Percentiles rank a stretch among this genome's conserved stretches.
phyloP scores from a whole-genome alignment of 2,329 filamentous ascomycete species.

The Fusarium pilosicola region DNA sequence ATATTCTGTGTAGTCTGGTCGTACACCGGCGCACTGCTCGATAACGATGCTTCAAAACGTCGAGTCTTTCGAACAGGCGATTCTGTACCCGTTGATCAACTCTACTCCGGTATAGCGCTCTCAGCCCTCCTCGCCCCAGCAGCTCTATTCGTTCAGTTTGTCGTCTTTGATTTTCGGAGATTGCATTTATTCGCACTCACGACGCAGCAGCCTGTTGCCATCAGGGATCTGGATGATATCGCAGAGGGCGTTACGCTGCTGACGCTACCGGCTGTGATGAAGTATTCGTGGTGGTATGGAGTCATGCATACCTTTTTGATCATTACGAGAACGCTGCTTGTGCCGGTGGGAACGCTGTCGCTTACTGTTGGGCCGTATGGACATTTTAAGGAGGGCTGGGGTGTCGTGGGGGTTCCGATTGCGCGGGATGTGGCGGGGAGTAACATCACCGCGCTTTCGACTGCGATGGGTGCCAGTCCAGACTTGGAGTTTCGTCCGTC shows the following conservation, averaged over 20 bases:
- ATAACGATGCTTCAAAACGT: constrained; percentile 32
- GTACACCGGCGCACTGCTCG: constrained; percentile 28
- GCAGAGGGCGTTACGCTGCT: constrained; percentile 29
- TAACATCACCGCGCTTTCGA: constrained; percentile 24
- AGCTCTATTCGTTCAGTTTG: constrained; percentile 19
- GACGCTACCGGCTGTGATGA: constrained; percentile 23
- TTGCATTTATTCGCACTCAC: constrained; percentile 34
- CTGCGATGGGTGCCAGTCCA: constrained; percentile 16
- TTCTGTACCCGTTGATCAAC: constrained; percentile 17
- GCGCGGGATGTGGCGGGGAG: neutral
- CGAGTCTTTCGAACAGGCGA: constrained; percentile 32
- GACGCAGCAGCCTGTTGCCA: constrained; percentile 12
- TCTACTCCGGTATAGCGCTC: constrained; percentile 35
- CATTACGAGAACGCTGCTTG: constrained; percentile 21
- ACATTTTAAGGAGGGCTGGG: constrained; percentile 2
- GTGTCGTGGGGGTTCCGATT: constrained; percentile 30
- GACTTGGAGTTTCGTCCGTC: constrained; percentile 9
- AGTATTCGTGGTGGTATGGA: constrained; percentile 39
- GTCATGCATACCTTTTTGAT: constrained; percentile 33
- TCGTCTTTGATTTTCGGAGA: constrained; percentile 34
- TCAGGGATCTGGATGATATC: constrained; percentile 32
- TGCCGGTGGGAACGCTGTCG: constrained; percentile 28
- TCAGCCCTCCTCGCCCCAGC: constrained; percentile 24
- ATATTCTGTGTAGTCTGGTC: constrained; percentile 25
- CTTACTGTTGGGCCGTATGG: constrained; percentile 33